Evolutionary conservation across 1,284 basidiomycete species (phyloP).

Genomic region (Trametes pubescens): DNA sequence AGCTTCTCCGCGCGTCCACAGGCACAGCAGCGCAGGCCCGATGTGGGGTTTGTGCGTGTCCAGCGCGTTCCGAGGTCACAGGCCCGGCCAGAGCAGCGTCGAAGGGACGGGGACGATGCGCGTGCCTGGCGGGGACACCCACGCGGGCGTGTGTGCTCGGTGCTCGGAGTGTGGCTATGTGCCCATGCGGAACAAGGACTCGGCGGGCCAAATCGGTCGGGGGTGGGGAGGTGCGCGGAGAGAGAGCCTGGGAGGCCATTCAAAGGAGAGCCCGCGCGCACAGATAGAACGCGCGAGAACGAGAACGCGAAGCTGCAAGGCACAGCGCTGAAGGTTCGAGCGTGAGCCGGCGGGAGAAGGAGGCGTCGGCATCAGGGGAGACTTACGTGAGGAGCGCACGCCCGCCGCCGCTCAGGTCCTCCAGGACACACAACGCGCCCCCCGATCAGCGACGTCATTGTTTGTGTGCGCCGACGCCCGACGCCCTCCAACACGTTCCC

Average conservation of each 20-base stretch:
- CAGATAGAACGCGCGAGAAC: background rate
- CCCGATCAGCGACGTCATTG: too few relatives aligned
- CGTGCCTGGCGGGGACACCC: background rate
- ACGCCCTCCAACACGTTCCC: too few relatives aligned
- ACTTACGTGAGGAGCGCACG: background rate
- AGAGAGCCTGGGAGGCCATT: background rate
- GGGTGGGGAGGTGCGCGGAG: background rate
- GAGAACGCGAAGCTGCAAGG: background rate
- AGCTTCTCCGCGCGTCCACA: slow-evolving; percentile 3
- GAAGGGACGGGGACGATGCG: background rate
- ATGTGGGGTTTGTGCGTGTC: too few relatives aligned
- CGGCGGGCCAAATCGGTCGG: background rate
- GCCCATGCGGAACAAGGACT: slow-evolving; percentile 5
- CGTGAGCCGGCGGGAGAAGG: slow-evolving; percentile 3
- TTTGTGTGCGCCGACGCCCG: too few relatives aligned
- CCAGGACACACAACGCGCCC: too few relatives aligned
- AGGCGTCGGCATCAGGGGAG: background rate
- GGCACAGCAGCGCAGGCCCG: background rate
- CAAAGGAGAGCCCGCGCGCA: too few relatives aligned
- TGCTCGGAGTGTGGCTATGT: background rate
- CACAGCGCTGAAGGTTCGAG: background rate
- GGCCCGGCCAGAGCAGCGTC: too few relatives aligned
- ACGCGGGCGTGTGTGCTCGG: background rate
- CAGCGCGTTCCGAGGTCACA: too few relatives aligned
- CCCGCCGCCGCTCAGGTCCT: too few relatives aligned